These are phyloP conservation scores for Suhomyces choctaworum DNA, from an alignment of 1,139 yeast species.

Conservation along the genomic window DNA sequence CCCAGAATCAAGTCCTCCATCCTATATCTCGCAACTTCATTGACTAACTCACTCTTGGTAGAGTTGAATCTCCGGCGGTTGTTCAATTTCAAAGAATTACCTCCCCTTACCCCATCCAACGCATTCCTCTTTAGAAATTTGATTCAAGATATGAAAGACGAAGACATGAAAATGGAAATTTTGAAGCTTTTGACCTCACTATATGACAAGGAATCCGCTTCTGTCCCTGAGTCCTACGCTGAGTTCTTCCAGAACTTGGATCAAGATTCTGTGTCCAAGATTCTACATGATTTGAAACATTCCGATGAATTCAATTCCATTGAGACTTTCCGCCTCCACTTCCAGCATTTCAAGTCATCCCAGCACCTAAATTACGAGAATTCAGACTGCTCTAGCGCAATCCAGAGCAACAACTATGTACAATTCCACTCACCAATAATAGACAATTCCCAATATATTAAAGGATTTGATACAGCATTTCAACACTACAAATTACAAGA, in stretches of 20 bases:
- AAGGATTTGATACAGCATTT: slow-evolving; percentile 20
- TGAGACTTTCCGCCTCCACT: slow-evolving; percentile 23
- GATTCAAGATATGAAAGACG: slow-evolving; percentile 19
- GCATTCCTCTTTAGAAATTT: slow-evolving; percentile 20
- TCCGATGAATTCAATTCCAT: slow-evolving; percentile 23
- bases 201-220: slow-evolving; percentile 15
- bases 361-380: slow-evolving; percentile 34
- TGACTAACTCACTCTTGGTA: slow-evolving; percentile 26
- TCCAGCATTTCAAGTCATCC: slow-evolving; percentile 32
- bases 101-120: slow-evolving; percentile 5
- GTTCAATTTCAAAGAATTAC: slow-evolving; percentile 15
- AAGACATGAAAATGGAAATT: slow-evolving; percentile 18
- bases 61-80: slow-evolving; percentile 27
- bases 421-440: slow-evolving; percentile 19
- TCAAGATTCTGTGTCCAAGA: slow-evolving; percentile 8
- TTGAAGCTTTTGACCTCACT: slow-evolving; percentile 16
- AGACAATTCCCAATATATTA: slow-evolving; percentile 24
- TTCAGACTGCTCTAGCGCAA: slow-evolving; percentile 24
- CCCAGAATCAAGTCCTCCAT: slow-evolving; percentile 25
- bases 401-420: slow-evolving; percentile 19
- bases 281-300: slow-evolving; percentile 17
- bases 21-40: slow-evolving; percentile 17
- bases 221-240: slow-evolving; percentile 18
- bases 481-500: slow-evolving; percentile 17
- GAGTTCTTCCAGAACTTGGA: slow-evolving; percentile 21